Evolutionary conservation across 1,139 yeast genomes (phyloP), one percentile per base, ranked within the genome.

Genomic region (Debaryomyces subglobosus): DNA sequence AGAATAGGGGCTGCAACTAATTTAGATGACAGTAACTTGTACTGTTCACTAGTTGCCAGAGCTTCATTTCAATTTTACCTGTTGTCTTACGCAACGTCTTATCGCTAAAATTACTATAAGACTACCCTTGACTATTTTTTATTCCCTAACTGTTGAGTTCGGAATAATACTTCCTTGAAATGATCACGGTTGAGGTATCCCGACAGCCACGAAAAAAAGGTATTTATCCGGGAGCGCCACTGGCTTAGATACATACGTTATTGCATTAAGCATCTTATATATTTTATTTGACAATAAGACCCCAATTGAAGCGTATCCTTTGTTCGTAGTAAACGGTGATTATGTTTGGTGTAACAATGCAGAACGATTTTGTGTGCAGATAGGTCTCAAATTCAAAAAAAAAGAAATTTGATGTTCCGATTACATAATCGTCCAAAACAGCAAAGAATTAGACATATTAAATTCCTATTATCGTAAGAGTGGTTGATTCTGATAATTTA

Each of bases 391-490:
- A 9, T 32, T 15, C 12, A 35, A 35, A 35, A 20, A 18, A 35
- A 35, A 35, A 35, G 23, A 20, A 18, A 35, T 21, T 18, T 35
- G 23, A 20, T 5, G 15, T 21, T 32, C 13, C 24, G 38, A 18
- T 35, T 35, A 35, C 38, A 35, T 35, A 35, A 35, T 10, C 38
- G 20, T 35, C 24, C 38, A 35, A 25, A 35, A 35, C 38, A 35
- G 38, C 38, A 35, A 35, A 20, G 20, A 20, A 35, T 35, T 21
- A 12, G 30, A 27, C 30, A 27, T n/a, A 27, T 27, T 27, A 27
- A 24, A 27, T 27, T 27, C 30, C 30, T 27, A 35, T 7, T 35
- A 21, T 35, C 25, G 9, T 3, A 30, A 32, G 20, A 16, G 34
- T 3, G n/a, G 8, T 32, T 15, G 35, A 12, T 25, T 12, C 34